Conservation (phyloP, 208 protist species). For the Trypanosoma theileri region DNA sequence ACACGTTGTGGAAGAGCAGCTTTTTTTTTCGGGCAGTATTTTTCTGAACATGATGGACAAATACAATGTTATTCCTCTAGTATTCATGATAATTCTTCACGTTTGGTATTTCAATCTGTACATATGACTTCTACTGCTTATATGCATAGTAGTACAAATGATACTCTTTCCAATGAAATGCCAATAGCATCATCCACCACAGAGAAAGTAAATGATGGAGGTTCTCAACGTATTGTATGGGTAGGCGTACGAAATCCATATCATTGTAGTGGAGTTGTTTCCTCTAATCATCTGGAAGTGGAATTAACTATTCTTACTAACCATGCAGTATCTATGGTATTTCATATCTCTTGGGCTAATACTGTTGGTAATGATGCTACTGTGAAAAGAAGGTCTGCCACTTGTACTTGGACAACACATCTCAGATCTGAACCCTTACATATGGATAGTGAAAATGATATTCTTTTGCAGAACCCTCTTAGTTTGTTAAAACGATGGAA, state of each 20-base stretch:
- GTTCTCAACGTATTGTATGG: constrained; percentile 12
- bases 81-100: background rate
- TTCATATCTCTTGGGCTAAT: constrained; percentile 1
- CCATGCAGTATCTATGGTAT: constrained; percentile 1
- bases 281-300: background rate
- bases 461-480: background rate
- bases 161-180: too few relatives aligned
- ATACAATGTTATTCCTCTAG: constrained; percentile 10
- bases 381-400: background rate
- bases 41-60: background rate
- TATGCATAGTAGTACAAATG: too few relatives aligned
- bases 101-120: constrained; percentile 2
- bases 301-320: constrained; percentile 14
- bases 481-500: constrained; percentile 13
- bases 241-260: constrained; percentile 1
- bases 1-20: constrained; percentile 7
- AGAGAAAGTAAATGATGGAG: background rate
- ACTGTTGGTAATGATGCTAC: background rate
- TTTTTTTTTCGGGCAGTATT: constrained; percentile 9
- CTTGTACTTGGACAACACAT: background rate
- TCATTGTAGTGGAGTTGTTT: background rate
- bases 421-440: background rate
- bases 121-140: background rate
- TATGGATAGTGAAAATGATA: background rate
- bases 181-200: background rate